These are phyloP conservation scores for Umbelopsis sp. DNA, from an alignment of 371 early-diverging fungal genomes.

Conservation along the genomic window DNA sequence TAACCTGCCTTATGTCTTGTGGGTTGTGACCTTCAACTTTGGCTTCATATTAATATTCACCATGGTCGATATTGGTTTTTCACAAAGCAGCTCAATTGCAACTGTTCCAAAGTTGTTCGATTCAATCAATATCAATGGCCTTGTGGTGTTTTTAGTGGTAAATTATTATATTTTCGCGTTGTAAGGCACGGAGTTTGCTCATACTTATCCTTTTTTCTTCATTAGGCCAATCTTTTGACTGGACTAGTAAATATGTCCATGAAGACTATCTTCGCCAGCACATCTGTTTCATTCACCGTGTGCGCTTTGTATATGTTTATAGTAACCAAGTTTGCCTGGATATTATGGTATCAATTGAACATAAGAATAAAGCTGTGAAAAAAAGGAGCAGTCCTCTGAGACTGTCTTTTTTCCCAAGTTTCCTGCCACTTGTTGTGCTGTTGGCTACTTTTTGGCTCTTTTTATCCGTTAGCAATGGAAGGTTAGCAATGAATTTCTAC, in stretches of 20 bases:
- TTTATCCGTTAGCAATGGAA: slow-evolving; percentile 10
- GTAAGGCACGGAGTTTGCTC: not conserved
- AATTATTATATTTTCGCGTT: slow-evolving; percentile 7
- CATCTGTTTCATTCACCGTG: slow-evolving; percentile 49
- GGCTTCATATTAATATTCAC: slow-evolving; percentile 56
- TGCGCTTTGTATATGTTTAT: slow-evolving; percentile 59
- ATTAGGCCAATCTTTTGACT: slow-evolving; percentile 81
- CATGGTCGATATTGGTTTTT: slow-evolving; percentile 52
- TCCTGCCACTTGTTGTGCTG: not conserved
- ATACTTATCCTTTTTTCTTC: slow-evolving; percentile 8
- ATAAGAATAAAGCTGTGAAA: slow-evolving; percentile 30
- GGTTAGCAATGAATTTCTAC: slow-evolving; percentile 5
- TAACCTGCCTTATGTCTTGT: slow-evolving; percentile 78
- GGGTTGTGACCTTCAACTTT: slow-evolving; percentile 73
- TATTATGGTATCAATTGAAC: slow-evolving; percentile 26
- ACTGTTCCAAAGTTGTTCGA: slow-evolving; percentile 62
- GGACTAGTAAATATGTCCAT: slow-evolving; percentile 79
- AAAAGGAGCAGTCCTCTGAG: slow-evolving; percentile 13
- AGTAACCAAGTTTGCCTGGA: slow-evolving; percentile 35
- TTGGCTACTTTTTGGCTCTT: not conserved
- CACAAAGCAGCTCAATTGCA: slow-evolving; percentile 23
- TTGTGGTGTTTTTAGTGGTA: slow-evolving; percentile 84
- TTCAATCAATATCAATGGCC: slow-evolving; percentile 79
- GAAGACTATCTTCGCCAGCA: slow-evolving; percentile 65
- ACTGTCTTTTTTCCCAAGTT: not conserved